These are phyloP conservation scores for Rhododendron molle DNA, from an alignment of 148 eudicot species.

Conservation along the genomic window DNA sequence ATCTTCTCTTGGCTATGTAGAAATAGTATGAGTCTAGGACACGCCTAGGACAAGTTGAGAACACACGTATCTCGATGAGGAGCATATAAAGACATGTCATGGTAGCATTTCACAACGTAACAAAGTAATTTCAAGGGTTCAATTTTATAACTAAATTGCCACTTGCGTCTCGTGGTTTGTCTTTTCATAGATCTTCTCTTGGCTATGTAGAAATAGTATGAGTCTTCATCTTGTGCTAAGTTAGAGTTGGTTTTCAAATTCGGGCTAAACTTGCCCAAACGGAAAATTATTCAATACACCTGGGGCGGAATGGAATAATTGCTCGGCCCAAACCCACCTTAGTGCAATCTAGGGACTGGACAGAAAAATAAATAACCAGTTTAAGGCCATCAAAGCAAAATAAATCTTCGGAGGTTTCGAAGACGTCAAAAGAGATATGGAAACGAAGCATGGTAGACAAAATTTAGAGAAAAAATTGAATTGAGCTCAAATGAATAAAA, in stretches of 20 bases:
- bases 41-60: not conserved
- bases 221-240: not conserved
- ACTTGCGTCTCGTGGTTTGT: not conserved
- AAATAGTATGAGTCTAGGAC: not conserved
- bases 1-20: not conserved
- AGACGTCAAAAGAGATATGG: not conserved
- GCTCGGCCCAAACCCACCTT: not conserved
- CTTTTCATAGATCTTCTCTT: not conserved
- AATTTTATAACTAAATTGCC: not conserved
- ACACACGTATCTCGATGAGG: not conserved
- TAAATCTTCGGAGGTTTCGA: too few species aligned
- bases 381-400: not conserved
- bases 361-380: not conserved
- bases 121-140: not conserved
- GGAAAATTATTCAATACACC: too few species aligned
- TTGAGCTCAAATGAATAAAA: not conserved
- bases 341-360: not conserved
- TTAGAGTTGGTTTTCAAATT: not conserved
- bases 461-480: not conserved
- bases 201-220: not conserved
- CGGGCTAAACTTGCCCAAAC: too few species aligned
- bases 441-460: not conserved
- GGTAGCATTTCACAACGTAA: not conserved
- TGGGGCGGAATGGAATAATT: too few species aligned
- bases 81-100: not conserved